These are phyloP conservation scores for Chloris gayana DNA, from an alignment of 176 grass and related monocot genomes.

Conservation along the genomic window DNA sequence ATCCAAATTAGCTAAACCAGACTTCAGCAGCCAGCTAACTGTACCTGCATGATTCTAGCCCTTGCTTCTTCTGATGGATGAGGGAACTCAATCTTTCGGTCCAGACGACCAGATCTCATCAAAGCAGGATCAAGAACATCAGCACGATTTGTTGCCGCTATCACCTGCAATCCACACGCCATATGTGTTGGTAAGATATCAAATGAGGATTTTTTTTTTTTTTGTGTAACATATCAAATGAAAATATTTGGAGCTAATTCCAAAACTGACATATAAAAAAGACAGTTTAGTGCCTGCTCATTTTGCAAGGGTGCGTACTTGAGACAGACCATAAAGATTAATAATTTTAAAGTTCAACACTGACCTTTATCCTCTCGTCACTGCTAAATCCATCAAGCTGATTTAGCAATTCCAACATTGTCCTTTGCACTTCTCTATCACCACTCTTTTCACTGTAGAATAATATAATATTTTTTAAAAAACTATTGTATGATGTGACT, in stretches of 20 bases:
- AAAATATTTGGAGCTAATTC: not conserved
- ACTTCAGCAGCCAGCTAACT: not conserved
- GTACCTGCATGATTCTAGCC: constrained; percentile 78
- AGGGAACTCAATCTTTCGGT: constrained; percentile 86
- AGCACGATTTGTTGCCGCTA: constrained; percentile 35
- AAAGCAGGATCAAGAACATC: constrained; percentile 37
- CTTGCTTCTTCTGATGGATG: constrained; percentile 73
- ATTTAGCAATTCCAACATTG: constrained; percentile 79
- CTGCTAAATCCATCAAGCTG: constrained; percentile 85
- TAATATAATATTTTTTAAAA: constrained; percentile 1
- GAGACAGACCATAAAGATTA: constrained; percentile 1
- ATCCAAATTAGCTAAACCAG: not conserved
- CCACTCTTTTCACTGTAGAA: constrained; percentile 72
- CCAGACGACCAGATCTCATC: constrained; percentile 77
- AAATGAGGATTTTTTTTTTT: too few relatives aligned
- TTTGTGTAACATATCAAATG: too few relatives aligned
- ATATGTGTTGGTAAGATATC: constrained; percentile 8
- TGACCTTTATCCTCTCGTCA: constrained; percentile 84
- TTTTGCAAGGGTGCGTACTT: not conserved
- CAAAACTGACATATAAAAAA: constrained; percentile 15
- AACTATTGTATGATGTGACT: not conserved
- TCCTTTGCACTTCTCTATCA: constrained; percentile 82
- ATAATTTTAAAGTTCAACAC: not conserved
- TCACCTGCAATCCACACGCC: constrained; percentile 52
- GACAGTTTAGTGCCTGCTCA: not conserved